phyloP scores from a whole-genome alignment of 192 early-diverging fungal species.

The Entomortierella lignicola region DNA sequence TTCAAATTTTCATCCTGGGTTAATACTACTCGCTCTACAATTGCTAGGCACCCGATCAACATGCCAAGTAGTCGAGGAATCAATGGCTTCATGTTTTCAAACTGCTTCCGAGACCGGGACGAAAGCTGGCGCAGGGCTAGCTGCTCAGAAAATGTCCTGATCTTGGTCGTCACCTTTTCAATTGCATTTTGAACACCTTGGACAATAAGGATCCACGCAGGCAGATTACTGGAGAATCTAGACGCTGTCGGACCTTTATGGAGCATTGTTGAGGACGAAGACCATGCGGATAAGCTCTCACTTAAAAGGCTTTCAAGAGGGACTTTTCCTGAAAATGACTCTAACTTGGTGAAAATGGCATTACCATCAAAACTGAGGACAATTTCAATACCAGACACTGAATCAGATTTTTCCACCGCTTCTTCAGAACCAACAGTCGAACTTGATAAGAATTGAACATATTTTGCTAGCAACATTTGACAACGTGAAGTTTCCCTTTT shows the following conservation, averaged over 20 bases:
- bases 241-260: background rate
- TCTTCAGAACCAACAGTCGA: background rate
- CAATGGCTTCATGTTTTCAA: slow-evolving; percentile 23
- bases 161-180: slow-evolving; percentile 24
- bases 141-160: slow-evolving; percentile 14
- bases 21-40: slow-evolving; percentile 28
- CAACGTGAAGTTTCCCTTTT: slow-evolving; percentile 17
- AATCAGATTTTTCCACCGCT: background rate
- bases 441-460: background rate
- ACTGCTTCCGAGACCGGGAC: slow-evolving; percentile 38
- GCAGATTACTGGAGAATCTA: slow-evolving; percentile 18
- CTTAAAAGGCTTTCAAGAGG: background rate
- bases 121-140: slow-evolving; percentile 22
- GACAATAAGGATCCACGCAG: slow-evolving; percentile 35
- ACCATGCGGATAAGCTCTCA: slow-evolving; percentile 1
- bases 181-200: slow-evolving; percentile 18
- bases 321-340: background rate
- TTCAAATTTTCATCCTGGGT: background rate
- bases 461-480: background rate
- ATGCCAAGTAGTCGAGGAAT: slow-evolving; percentile 34
- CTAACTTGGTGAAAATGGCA: background rate
- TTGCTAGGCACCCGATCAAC: slow-evolving; percentile 18
- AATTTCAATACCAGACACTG: background rate
- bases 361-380: background rate
- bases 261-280: background rate